Base-by-base conservation (phyloP, 352 stramenopile genomes). In the Saprolegnia parasitica region DNA sequence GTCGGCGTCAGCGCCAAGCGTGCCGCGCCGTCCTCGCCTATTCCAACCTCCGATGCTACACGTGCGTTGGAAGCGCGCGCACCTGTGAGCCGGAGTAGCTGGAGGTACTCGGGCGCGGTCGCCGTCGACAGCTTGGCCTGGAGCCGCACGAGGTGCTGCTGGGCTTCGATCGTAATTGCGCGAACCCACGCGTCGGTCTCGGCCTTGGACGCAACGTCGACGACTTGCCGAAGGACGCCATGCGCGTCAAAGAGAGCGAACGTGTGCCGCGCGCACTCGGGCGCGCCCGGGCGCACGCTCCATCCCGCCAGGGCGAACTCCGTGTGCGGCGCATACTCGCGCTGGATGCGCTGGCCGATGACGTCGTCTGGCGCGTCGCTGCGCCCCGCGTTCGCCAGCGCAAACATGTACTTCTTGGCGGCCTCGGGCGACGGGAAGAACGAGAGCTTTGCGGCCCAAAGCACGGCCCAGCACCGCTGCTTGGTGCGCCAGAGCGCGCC, bases 401-500 rank as follows among this genome's bases (percentile, higher is more conserved):
- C 82, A 55, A 90, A 88, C 8, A 91, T 50, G 46, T 80, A 88
- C 57, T 90, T 81, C 10, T 74, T 67, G 57, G 78, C 86, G 15
- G 77, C 77, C 16, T 75, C 76, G 24, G 79, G 70, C 16, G 52
- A 80, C 0, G 76, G 42, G 61, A 91, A 91, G 63, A 91, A 81
- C 0, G 89, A 65, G 20, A 78, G 68, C 45, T 77, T 78, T 46
- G 83, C 81, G 62, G 87, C 79, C 45, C 82, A 89, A 21, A 91
- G 67, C 57, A 81, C 88, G 47, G 81, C 81, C 29, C 87, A 90
- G 23, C 81, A 79, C 13, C 71, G 74, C 6, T 78, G 72, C 62
- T 89, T 77, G 50, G 81, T 81, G 42, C 84, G 82, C 84, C 84
- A 91, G 45, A 89, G 78, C 0, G 78, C 76, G 4, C 80, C 72